Evolutionary conservation across 768 basidiomycete species (phyloP).

Genomic region (Termitomyces bulborhizus): DNA sequence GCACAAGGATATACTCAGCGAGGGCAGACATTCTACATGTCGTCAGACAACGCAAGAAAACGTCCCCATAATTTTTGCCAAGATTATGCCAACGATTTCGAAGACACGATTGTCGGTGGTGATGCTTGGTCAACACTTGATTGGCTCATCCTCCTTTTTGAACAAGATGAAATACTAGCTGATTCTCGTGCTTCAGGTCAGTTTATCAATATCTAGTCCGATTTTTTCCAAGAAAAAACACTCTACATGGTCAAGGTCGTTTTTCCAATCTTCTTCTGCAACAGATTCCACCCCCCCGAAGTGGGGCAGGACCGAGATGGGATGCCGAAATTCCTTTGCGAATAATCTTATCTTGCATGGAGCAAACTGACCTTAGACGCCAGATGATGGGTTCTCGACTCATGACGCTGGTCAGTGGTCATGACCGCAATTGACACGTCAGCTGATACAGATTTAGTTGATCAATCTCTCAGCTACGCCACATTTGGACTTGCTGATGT

Average conservation of each 20-base stretch:
- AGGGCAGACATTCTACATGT: slow-evolving; percentile 19
- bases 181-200: slow-evolving; percentile 31
- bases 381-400: slow-evolving; percentile 29
- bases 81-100: slow-evolving; percentile 14
- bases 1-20: slow-evolving; percentile 45
- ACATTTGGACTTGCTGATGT: slow-evolving; percentile 31
- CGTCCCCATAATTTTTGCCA: slow-evolving; percentile 22
- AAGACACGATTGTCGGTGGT: slow-evolving; percentile 40
- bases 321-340: slow-evolving; percentile 47
- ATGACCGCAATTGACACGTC: neutral
- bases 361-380: slow-evolving; percentile 23
- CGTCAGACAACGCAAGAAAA: slow-evolving; percentile 30
- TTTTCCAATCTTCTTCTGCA: slow-evolving; percentile 50
- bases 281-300: slow-evolving; percentile 53
- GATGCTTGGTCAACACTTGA: slow-evolving; percentile 69
- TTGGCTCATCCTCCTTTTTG: slow-evolving; percentile 63
- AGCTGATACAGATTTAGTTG: slow-evolving; percentile 18
- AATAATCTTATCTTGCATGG: slow-evolving; percentile 32
- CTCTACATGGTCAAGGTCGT: slow-evolving; percentile 4
- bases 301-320: slow-evolving; percentile 44
- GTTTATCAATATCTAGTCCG: slow-evolving; percentile 6
- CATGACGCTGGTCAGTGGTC: slow-evolving; percentile 22
- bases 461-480: slow-evolving; percentile 29
- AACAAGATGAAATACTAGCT: slow-evolving; percentile 49
- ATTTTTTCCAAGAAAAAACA: neutral